Conservation (phyloP, 108 stramenopile species). For the Cyclostephanos tholiformis region DNA sequence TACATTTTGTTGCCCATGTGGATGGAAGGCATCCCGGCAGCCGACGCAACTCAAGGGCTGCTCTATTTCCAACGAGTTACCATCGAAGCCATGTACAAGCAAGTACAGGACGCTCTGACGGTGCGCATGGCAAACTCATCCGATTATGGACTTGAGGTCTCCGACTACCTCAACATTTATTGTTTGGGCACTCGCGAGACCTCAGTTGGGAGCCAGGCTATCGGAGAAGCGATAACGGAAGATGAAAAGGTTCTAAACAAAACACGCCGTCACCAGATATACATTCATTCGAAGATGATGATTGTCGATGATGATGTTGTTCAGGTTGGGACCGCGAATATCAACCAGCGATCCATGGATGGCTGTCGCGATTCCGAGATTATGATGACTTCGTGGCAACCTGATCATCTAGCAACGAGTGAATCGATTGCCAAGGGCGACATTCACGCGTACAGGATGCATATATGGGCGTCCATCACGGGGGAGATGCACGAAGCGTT, state of each 20-base stretch:
- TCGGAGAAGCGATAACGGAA: constrained; percentile 23
- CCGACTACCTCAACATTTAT: constrained; percentile 57
- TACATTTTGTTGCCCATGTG: constrained; percentile 69
- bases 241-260: constrained; percentile 40
- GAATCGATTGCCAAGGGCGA: constrained; percentile 42
- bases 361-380: constrained; percentile 68
- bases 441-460: constrained; percentile 51
- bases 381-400: constrained; percentile 57
- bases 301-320: constrained; percentile 72
- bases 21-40: constrained; percentile 58
- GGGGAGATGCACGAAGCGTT: constrained; percentile 49
- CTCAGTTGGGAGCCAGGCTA: constrained; percentile 43
- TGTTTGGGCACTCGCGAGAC: constrained; percentile 51
- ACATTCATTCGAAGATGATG: constrained; percentile 74
- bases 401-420: constrained; percentile 46
- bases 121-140: constrained; percentile 41
- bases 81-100: constrained; percentile 55
- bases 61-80: constrained; percentile 54
- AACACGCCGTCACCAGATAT: constrained; percentile 60
- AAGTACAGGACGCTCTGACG: constrained; percentile 38
- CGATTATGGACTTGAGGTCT: constrained; percentile 40
- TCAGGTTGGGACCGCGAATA: constrained; percentile 68
- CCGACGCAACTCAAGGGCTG: constrained; percentile 50
- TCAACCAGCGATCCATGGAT: constrained; percentile 67
- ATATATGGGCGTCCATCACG: constrained; percentile 49